Base-by-base conservation (phyloP, 2,329 filamentous ascomycete genomes). In the Diaporthe ilicicola region DNA sequence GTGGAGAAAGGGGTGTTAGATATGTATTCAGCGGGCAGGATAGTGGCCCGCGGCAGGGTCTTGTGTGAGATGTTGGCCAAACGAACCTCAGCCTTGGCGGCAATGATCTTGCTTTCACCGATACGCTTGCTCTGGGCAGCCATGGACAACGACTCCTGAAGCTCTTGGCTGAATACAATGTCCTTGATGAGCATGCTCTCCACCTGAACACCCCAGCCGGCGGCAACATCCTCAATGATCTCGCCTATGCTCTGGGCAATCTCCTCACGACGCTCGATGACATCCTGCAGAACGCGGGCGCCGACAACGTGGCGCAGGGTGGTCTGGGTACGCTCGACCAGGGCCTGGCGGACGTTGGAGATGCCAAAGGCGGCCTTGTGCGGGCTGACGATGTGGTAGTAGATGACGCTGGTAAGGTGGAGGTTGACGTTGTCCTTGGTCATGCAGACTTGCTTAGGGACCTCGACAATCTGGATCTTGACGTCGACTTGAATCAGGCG, bases 181-280 rank as follows among this genome's bases (percentile, higher is more conserved):
- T 99, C 96, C 85, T 99, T 98, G 89, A 99, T 95, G 76, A 99
- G 91, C 95, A 99, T 99, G 79, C 92, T 95, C 87, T 98, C 96
- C 71, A 98, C 96, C 79, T 94, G 91, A 9, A 97, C 95, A 83
- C 96, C 96, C 96, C 96, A 99, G 73, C 94, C 94, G 13, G 90
- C 86, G 7, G 96, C 95, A 1, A 97, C 96, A 76, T 98, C 95
- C 80, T 98, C 96, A 77, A 99, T 98, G 77, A 98, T 98, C 83
- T 98, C 95, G 74, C 94, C 91, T 74, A 98, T 98, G 70, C 93
- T 96, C 83, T 95, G 92, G 1, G 96, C 96, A 76, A 99, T 93
- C 84, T 99, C 96, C 84, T 99, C 96, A 71, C 96, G 94, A 71
- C 96, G 94, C 86, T 99, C 96, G 77, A 99, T 98, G 53, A 99